phyloP scores from a whole-genome alignment of 1,284 basidiomycete genomes.

The Stereum hirsutum region DNA sequence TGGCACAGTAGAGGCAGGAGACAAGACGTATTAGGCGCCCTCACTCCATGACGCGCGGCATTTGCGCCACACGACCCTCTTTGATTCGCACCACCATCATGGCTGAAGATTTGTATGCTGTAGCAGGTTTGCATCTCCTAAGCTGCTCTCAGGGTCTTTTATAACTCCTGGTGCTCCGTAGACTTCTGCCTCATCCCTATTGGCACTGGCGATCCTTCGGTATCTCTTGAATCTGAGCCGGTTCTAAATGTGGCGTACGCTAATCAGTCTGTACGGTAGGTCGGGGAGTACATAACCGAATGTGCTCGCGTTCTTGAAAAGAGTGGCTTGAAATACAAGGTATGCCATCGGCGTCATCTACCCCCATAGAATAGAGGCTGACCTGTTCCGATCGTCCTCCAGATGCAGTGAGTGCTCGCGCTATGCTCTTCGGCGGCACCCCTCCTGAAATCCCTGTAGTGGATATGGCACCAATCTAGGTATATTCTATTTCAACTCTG shows the following conservation, averaged over 20 bases:
- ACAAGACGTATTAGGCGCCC: neutral
- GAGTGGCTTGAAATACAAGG: slow-evolving; percentile 76
- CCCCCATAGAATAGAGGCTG: slow-evolving; percentile 1
- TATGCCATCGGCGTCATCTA: slow-evolving; percentile 21
- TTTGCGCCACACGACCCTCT: too few species aligned
- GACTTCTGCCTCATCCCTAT: slow-evolving; percentile 84
- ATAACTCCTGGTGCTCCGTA: too few species aligned
- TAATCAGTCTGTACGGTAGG: too few species aligned
- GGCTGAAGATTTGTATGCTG: too few species aligned
- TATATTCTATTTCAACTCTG: slow-evolving; percentile 15
- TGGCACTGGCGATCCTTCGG: slow-evolving; percentile 66
- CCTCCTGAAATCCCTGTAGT: slow-evolving; percentile 27
- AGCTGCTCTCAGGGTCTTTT: too few species aligned
- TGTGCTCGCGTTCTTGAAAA: slow-evolving; percentile 77
- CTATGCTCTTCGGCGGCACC: slow-evolving; percentile 2
- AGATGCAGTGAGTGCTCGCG: slow-evolving; percentile 62
- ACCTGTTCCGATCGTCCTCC: slow-evolving; percentile 1
- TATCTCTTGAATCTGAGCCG: too few species aligned
- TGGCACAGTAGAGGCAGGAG: neutral
- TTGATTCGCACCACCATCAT: too few species aligned
- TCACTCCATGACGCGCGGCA: too few species aligned
- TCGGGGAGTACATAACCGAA: slow-evolving; percentile 67
- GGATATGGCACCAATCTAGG: slow-evolving; percentile 89
- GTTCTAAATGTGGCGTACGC: too few species aligned
- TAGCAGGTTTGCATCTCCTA: too few species aligned